phyloP scores from a whole-genome alignment of 83 land plant genomes.

The Isoetes engelmannii region DNA sequence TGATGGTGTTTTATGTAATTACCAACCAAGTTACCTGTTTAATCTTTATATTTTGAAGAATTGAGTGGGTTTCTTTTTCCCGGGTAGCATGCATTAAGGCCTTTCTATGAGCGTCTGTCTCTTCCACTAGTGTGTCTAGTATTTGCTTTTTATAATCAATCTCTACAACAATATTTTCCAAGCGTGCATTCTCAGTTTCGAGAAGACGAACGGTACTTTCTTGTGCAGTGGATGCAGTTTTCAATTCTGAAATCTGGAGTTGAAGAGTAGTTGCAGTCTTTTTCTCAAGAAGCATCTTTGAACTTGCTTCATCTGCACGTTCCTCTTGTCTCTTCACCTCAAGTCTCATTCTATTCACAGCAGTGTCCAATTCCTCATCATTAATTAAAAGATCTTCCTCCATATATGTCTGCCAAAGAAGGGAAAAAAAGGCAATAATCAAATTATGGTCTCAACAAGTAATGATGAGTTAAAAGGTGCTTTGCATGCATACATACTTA shows the following conservation, averaged over 20 bases:
- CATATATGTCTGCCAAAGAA: conserved; percentile 7
- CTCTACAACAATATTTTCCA: conserved; percentile 17
- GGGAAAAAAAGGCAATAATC: neutral
- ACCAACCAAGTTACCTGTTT: conserved; percentile 14
- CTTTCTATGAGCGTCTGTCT: conserved; percentile 17
- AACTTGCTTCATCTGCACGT: conserved; percentile 8
- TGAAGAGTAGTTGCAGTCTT: conserved; percentile 2
- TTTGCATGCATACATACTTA: no score
- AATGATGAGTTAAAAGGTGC: no score
- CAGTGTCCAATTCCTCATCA: conserved; percentile 16
- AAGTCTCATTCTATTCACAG: neutral
- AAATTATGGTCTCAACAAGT: no score
- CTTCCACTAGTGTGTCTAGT: conserved; percentile 11
- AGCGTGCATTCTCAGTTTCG: neutral
- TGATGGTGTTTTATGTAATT: neutral
- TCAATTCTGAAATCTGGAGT: conserved; percentile 5
- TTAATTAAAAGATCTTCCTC: conserved; percentile 18
- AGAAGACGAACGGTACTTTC: neutral
- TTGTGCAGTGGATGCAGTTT: conserved; percentile 1
- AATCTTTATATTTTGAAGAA: conserved; percentile 15
- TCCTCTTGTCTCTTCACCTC: conserved; percentile 3
- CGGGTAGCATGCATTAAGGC: conserved; percentile 1
- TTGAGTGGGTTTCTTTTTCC: conserved; percentile 7
- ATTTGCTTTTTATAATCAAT: conserved; percentile 13
- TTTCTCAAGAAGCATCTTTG: conserved; percentile 13